These are phyloP conservation scores for Sutorius australiensis DNA, from an alignment of 768 basidiomycete genomes.

Conservation along the genomic window DNA sequence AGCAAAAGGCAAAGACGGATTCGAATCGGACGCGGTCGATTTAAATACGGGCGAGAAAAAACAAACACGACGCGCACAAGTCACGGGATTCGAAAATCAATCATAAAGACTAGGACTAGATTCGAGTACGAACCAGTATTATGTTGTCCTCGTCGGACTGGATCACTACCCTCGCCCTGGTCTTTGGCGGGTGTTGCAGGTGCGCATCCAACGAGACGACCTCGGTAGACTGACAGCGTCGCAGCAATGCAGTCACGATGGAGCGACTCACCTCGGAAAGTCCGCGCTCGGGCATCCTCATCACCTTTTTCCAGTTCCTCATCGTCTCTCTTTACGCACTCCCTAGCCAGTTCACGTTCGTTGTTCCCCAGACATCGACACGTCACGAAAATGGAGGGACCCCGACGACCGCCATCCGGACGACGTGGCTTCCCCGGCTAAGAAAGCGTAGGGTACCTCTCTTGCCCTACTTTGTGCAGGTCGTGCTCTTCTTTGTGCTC, in stretches of 20 bases:
- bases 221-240: not conserved
- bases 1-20: conserved; percentile 1
- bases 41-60: conserved; percentile 13
- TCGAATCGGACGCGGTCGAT: not conserved
- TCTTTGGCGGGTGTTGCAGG: conserved; percentile 93
- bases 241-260: conserved; percentile 72
- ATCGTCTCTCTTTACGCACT: conserved; percentile 73
- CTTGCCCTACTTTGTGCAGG: conserved; percentile 71
- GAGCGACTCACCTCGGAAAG: conserved; percentile 68
- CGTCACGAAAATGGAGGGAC: not conserved
- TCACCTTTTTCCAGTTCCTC: conserved; percentile 86
- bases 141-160: conserved; percentile 38
- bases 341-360: conserved; percentile 50
- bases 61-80: conserved; percentile 23
- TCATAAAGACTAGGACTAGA: not conserved
- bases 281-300: conserved; percentile 72
- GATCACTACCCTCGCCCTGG: conserved; percentile 62
- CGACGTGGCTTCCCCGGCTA: conserved; percentile 41
- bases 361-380: not conserved
- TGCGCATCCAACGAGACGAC: conserved; percentile 18
- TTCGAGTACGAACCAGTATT: not conserved
- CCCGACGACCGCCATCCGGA: not conserved
- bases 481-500: conserved; percentile 72
- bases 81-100: conserved; percentile 31
- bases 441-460: conserved; percentile 68